phyloP scores from a whole-genome alignment of 2,329 filamentous ascomycete genomes.

The Zarea fungicola region DNA sequence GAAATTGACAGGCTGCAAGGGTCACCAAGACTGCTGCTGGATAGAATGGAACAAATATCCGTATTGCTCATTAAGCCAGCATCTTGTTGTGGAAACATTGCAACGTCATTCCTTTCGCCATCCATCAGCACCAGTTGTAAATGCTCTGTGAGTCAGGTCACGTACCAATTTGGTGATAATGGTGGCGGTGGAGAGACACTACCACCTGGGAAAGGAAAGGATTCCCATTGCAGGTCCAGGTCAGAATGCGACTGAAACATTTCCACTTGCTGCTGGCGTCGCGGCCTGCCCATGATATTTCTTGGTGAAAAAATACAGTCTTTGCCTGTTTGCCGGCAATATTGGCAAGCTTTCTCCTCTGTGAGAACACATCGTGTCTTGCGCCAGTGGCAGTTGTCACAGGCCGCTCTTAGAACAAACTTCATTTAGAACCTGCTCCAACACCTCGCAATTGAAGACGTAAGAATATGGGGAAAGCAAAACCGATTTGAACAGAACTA shows the following conservation, averaged over 20 bases:
- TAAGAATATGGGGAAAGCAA: background rate
- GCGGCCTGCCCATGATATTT: background rate
- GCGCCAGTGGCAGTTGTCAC: conserved; percentile 1
- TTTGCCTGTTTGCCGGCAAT: background rate
- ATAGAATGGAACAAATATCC: background rate
- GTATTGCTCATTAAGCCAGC: background rate
- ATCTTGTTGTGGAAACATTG: background rate
- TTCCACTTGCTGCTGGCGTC: background rate
- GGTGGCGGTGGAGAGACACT: background rate
- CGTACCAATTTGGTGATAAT: background rate
- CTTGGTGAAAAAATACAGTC: background rate
- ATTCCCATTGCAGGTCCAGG: background rate
- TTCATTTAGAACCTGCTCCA: too few relatives aligned
- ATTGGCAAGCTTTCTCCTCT: background rate
- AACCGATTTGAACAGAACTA: too few relatives aligned
- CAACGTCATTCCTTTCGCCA: background rate
- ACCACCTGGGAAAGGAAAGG: background rate
- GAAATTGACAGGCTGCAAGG: background rate
- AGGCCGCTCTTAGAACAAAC: background rate
- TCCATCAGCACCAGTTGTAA: background rate
- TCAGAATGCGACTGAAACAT: background rate
- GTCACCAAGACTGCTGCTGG: background rate
- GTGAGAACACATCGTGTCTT: background rate
- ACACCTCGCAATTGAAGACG: too few relatives aligned
- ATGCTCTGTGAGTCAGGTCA: too few relatives aligned